These are phyloP conservation scores for Trichopus zeylanicus DNA, from an alignment of 116 monocot genomes.

Conservation along the genomic window DNA sequence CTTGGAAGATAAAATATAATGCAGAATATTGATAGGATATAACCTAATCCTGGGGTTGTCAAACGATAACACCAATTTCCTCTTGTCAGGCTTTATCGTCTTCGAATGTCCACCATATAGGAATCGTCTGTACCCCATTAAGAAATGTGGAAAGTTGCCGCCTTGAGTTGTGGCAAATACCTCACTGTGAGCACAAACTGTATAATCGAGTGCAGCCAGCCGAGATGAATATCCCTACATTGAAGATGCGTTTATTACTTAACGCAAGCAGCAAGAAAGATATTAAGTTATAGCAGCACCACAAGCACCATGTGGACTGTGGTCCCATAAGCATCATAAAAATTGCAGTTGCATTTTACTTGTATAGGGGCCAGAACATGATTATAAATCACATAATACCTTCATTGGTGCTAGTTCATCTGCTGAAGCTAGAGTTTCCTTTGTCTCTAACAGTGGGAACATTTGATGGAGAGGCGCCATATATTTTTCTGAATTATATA, in stretches of 20 bases:
- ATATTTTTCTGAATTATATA: conserved; percentile 81
- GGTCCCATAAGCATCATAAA: not conserved
- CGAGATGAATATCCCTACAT: conserved; percentile 78
- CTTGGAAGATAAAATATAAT: too few species aligned
- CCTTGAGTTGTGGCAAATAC: conserved; percentile 96
- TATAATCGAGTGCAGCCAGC: conserved; percentile 91
- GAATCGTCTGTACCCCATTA: conserved; percentile 81
- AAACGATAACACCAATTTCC: conserved; percentile 61
- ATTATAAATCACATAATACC: conserved; percentile 33
- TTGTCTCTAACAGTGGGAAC: conserved; percentile 85
- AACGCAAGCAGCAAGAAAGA: not conserved
- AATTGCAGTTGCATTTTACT: not conserved
- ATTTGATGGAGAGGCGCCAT: conserved; percentile 86
- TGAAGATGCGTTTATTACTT: not conserved
- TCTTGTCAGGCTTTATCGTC: conserved; percentile 93
- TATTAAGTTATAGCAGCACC: too few species aligned
- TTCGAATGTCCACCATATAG: conserved; percentile 74
- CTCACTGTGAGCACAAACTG: conserved; percentile 73
- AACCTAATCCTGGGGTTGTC: conserved; percentile 81
- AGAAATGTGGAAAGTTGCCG: conserved; percentile 92
- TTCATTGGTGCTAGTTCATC: conserved; percentile 87
- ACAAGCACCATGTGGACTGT: too few species aligned
- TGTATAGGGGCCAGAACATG: not conserved
- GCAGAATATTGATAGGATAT: too few species aligned
- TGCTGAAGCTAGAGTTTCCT: conserved; percentile 71